Evolutionary conservation across 1,284 basidiomycete species (phyloP).

Genomic region (Pisolithus thermaeus): DNA sequence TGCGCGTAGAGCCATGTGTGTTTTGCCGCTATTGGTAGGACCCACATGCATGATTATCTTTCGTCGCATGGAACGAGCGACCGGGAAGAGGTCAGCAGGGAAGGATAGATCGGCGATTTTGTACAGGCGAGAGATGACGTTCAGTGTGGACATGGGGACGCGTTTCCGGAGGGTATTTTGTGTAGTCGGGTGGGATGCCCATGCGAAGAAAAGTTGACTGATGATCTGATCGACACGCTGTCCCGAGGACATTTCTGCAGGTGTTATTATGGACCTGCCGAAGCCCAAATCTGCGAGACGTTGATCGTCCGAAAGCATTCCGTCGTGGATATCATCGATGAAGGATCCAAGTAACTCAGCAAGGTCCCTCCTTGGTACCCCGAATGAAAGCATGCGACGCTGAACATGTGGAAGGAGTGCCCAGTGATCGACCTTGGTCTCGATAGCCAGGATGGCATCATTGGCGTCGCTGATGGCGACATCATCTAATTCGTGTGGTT

Average conservation of each 20-base stretch:
- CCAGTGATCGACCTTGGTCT: conserved; percentile 26
- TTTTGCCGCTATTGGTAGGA: conserved; percentile 97
- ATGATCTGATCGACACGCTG: conserved; percentile 28
- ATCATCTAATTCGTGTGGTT: too few species aligned
- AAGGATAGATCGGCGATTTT: conserved; percentile 33
- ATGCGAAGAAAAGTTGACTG: conserved; percentile 36
- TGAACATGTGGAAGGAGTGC: conserved; percentile 17
- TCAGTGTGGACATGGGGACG: conserved; percentile 24
- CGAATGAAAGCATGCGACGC: conserved; percentile 32
- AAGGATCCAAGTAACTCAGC: conserved; percentile 28
- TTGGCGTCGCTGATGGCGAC: neutral
- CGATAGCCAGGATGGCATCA: conserved; percentile 17
- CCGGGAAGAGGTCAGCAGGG: conserved; percentile 29
- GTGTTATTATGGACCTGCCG: conserved; percentile 2
- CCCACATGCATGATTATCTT: conserved; percentile 94
- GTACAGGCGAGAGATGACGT: conserved; percentile 28
- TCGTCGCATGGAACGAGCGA: conserved; percentile 46
- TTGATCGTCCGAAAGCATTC: conserved; percentile 17
- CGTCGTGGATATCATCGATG: conserved; percentile 20
- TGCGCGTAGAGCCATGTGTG: conserved; percentile 86
- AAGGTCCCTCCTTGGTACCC: conserved; percentile 28
- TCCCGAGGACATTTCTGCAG: conserved; percentile 9
- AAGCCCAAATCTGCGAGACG: conserved; percentile 20
- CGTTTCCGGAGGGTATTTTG: conserved; percentile 14
- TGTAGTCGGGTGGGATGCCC: conserved; percentile 30